Evolutionary conservation across 192 early-diverging fungal species (phyloP), one percentile per base, ranked within the genome.

Genomic region (Dispira parvispora): DNA sequence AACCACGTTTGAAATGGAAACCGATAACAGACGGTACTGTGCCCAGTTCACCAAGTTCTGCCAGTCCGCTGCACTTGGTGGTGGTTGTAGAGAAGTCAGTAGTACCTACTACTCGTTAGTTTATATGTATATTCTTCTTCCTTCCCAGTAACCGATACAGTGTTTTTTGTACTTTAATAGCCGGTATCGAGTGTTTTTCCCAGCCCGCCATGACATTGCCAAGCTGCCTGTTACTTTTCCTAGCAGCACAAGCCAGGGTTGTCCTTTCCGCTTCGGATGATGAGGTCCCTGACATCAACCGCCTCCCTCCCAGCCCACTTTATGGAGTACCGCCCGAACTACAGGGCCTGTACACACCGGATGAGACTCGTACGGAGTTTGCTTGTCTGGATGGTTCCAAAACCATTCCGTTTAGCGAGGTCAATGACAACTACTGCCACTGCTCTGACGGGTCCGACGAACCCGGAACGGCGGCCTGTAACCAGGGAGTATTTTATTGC

Each of bases 371-470:
- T 11, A 60, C 63, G 2, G 63, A 72, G 8, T 90, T 86, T 70
- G 70, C 21, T 0, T 97, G 94, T 63, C 69, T 91, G 21, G 91
- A 93, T 65, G 82, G 80, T 8, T 82, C 82, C 9, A 74, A 75
- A 28, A 68, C 45, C 23, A 88, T 97, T 28, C 80, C 82, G 1
- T 84, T 80, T 62, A 67, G 70, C 1, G 77, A 82, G 2, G 81
- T 98, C 46, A 98, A 98, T 61, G 93, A 98, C 70, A 91, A 98
- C 71, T 98, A 94, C 65, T 98, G 95, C 77, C 93, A 98, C 73
- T 98, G 95, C 66, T 26, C 75, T 46, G 95, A 98, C 71, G 92
- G 93, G 3, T 87, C 84, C 14, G 95, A 98, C 69, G 95, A 98
- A 68, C 91, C 93, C 25, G 94, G 94, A 11, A 96, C 96, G 2